Conservation (phyloP, 1,284 basidiomycete genomes). For the Mycena citricolor region DNA sequence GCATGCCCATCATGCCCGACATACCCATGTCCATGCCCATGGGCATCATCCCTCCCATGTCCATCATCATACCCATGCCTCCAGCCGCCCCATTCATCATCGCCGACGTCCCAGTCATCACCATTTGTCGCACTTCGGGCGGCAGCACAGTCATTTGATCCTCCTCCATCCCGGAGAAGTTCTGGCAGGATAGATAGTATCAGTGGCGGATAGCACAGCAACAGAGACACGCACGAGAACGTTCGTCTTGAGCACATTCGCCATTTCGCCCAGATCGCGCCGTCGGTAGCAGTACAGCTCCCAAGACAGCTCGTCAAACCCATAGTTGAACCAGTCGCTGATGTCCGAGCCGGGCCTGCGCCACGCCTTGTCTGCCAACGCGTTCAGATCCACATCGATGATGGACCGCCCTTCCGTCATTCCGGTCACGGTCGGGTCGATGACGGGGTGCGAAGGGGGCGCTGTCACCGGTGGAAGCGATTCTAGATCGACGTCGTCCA, state of each 20-base stretch:
- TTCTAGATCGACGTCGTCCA: slow-evolving; percentile 58
- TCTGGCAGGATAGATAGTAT: slow-evolving; percentile 41
- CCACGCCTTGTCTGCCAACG: slow-evolving; percentile 91
- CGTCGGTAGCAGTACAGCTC: slow-evolving; percentile 88
- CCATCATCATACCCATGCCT: slow-evolving; percentile 50
- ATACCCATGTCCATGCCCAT: slow-evolving; percentile 50
- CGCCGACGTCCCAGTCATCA: slow-evolving; percentile 71
- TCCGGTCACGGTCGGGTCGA: slow-evolving; percentile 69
- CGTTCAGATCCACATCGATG: slow-evolving; percentile 84
- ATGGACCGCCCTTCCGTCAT: slow-evolving; percentile 80
- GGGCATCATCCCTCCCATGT: slow-evolving; percentile 59
- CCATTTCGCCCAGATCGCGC: slow-evolving; percentile 77
- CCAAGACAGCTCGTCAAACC: slow-evolving; percentile 97
- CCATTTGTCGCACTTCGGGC: slow-evolving; percentile 78
- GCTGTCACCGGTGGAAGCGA: slow-evolving; percentile 64
- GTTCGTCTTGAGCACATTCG: slow-evolving; percentile 74
- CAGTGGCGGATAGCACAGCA: slow-evolving; percentile 14
- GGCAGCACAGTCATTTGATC: slow-evolving; percentile 75
- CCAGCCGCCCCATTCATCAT: slow-evolving; percentile 67
- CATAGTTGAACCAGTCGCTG: slow-evolving; percentile 99
- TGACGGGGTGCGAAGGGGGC: slow-evolving; percentile 72
- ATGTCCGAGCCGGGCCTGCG: slow-evolving; percentile 89
- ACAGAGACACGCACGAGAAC: slow-evolving; percentile 57
- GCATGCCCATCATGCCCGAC: slow-evolving; percentile 51
- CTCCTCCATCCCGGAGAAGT: slow-evolving; percentile 78